Conservation (phyloP, 208 protist genomes). For the Hexamita inflata region DNA sequence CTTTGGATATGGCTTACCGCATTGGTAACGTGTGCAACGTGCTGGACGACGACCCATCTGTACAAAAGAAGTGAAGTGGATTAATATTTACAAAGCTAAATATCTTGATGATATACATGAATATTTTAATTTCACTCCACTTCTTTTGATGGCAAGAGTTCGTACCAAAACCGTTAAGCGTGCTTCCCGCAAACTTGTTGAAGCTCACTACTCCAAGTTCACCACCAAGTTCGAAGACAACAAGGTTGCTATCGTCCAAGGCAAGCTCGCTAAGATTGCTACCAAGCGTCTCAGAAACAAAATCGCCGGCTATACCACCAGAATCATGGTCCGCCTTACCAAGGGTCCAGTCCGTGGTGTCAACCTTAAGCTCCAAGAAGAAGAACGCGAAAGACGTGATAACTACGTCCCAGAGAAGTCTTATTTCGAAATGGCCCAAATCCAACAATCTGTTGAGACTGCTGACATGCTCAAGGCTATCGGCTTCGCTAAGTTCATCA, state of each 20-base stretch:
- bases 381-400: constrained; percentile 97
- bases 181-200: constrained; percentile 88
- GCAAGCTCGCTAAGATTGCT: constrained; percentile 83
- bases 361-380: constrained; percentile 99
- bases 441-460: constrained; percentile 7
- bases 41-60: constrained; percentile 60
- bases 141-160: constrained; percentile 79
- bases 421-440: constrained; percentile 9
- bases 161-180: constrained; percentile 99
- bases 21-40: constrained; percentile 62
- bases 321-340: constrained; percentile 91
- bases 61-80: too few relatives aligned
- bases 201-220: constrained; percentile 97
- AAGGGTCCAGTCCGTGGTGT: constrained; percentile 90
- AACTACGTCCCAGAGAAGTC: constrained; percentile 92
- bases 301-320: constrained; percentile 46
- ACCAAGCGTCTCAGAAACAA: constrained; percentile 99
- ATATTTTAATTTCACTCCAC: neutral
- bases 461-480: constrained; percentile 28
- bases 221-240: constrained; percentile 97
- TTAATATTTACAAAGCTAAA: too few relatives aligned
- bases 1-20: constrained; percentile 80
- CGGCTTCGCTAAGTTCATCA: too few relatives aligned
- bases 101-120: too few relatives aligned
- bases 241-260: constrained; percentile 64